phyloP scores from a whole-genome alignment of 768 basidiomycete genomes.

The Phlegmacium glaucopus region DNA sequence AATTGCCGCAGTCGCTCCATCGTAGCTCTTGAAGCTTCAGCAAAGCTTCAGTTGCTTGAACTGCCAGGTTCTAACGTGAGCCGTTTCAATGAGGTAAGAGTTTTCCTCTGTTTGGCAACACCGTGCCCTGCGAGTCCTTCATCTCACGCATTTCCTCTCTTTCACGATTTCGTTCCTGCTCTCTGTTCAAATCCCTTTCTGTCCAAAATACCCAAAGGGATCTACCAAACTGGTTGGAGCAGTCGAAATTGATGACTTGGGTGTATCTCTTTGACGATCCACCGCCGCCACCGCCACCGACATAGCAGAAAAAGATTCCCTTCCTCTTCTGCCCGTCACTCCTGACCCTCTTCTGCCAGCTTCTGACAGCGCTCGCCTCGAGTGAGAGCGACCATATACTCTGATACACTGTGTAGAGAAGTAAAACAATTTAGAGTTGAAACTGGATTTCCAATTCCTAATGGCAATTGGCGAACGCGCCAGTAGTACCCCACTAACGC shows the following conservation, averaged over 20 bases:
- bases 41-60: constrained; percentile 32
- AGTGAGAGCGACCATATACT: constrained; percentile 35
- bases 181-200: constrained; percentile 11
- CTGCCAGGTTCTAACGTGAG: constrained; percentile 23
- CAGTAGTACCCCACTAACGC: constrained; percentile 13
- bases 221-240: constrained; percentile 67
- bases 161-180: constrained; percentile 28
- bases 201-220: constrained; percentile 30
- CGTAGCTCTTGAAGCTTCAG: too few species aligned
- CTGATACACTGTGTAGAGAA: constrained; percentile 34
- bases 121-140: constrained; percentile 69
- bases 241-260: constrained; percentile 54
- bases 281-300: constrained; percentile 10
- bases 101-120: constrained; percentile 75
- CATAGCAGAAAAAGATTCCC: constrained; percentile 31
- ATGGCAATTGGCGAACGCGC: constrained; percentile 21
- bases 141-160: constrained; percentile 48
- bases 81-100: constrained; percentile 35
- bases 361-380: constrained; percentile 56
- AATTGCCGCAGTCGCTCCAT: constrained; percentile 31
- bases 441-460: constrained; percentile 9
- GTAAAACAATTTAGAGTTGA: constrained; percentile 26
- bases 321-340: constrained; percentile 33
- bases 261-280: constrained; percentile 32
- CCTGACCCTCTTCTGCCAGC: constrained; percentile 23